phyloP scores from a whole-genome alignment of 106 monocot species.

The Dendrobium huoshanense region DNA sequence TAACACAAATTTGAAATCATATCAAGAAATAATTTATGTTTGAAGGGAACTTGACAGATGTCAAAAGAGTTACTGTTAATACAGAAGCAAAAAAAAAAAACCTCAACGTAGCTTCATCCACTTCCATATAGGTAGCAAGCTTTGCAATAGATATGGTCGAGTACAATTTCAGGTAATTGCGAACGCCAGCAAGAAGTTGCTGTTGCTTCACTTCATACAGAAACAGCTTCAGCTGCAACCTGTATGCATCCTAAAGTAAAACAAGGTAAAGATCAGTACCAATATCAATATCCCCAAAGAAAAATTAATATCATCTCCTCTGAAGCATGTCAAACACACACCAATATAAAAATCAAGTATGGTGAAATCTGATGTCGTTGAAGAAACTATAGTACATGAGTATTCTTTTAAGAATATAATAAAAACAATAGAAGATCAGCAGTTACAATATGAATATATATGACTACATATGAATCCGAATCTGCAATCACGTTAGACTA shows the following conservation, averaged over 20 bases:
- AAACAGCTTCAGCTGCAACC: slow-evolving; percentile 89
- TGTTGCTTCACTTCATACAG: slow-evolving; percentile 97
- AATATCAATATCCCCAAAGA: too few species aligned
- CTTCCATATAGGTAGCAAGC: slow-evolving; percentile 84
- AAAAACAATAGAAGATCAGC: too few species aligned
- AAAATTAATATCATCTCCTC: too few species aligned
- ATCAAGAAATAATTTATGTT: background rate
- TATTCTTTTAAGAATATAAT: too few species aligned
- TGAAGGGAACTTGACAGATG: background rate
- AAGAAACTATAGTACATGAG: too few species aligned
- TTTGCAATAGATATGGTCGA: slow-evolving; percentile 79
- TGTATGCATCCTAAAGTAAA: slow-evolving; percentile 75
- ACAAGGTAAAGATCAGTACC: background rate
- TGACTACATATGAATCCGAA: too few species aligned
- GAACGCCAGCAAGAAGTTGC: slow-evolving; percentile 67
- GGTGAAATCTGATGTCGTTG: too few species aligned
- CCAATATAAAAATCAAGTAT: too few species aligned
- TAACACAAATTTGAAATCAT: background rate
- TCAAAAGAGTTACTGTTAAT: background rate
- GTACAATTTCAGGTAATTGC: slow-evolving; percentile 78
- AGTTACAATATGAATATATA: too few species aligned
- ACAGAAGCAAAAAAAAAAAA: slow-evolving; percentile 4
- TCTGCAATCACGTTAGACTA: too few species aligned
- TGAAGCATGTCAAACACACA: too few species aligned
- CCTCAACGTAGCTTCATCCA: slow-evolving; percentile 84